Base-by-base conservation (phyloP, 1,139 yeast species). In the Kurtzmaniella quercitrusa region DNA sequence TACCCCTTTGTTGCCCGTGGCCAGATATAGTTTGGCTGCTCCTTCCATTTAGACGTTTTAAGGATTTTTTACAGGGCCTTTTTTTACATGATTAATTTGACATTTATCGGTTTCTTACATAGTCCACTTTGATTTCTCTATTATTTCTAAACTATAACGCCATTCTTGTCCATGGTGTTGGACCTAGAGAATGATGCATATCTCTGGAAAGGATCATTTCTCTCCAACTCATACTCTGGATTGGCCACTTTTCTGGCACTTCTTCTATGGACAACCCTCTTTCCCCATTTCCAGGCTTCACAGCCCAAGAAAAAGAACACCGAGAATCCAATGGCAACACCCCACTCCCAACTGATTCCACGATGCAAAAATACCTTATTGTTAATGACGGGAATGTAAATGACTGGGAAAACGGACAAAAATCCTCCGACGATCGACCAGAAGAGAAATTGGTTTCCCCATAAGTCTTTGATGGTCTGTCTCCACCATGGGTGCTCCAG, bases 331-430 rank as follows among this genome's bases (percentile, higher is more conserved):
- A 86, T 57, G 0, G 91, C 80, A 49, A 87, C 65, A 2, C 89
- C 95, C 95, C 95, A 88, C 66, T 88, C 96, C 67, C 82, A 83
- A 2, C 83, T 77, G 50, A 88, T 86, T 5, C 85, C 81, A 11
- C 68, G 73, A 60, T 89, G 96, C 54, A 84, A 71, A 60, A 89
- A 89, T 12, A 89, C 96, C 51, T 78, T 76, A 44, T 74, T 68
- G 62, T 89, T 89, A 56, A 89, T 87, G 21, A 86, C 96, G 1
- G 96, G 96, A 53, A 89, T 88, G 63, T 88, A 88, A 37, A 88
- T 79, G 31, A 87, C 85, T 25, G 96, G 96, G 75, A 89, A 84
- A 8, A 85, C 84, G 1, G 90, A 73, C 14, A 77, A 61, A 52
- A 85, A 78, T 1, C 95, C 96, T 27, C 79, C 72, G 41, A 85